Percentiles rank a stretch among this genome's conserved stretches.
phyloP scores from a whole-genome alignment of 352 stramenopile genomes.

The Pythium aphanidermatum region DNA sequence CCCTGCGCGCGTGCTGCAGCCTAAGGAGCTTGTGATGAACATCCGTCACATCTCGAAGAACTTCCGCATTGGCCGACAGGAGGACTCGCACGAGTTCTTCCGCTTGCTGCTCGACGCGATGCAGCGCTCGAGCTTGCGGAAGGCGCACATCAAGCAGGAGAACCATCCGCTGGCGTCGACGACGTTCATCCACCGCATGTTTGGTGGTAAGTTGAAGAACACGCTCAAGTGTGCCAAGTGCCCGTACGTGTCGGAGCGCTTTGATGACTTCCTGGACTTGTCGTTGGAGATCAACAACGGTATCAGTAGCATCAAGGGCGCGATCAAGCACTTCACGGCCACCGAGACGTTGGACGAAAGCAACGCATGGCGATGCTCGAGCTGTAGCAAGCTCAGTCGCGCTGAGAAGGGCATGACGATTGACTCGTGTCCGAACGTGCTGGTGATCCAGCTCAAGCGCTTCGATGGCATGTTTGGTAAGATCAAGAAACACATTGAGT shows the following conservation, averaged over 20 bases:
- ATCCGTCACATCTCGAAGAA: slow-evolving; percentile 77
- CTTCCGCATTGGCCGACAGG: slow-evolving; percentile 85
- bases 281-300: slow-evolving; percentile 82
- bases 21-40: slow-evolving; percentile 81
- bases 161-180: slow-evolving; percentile 48
- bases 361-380: slow-evolving; percentile 86
- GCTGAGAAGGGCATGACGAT: slow-evolving; percentile 84
- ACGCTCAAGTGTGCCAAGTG: slow-evolving; percentile 84
- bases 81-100: slow-evolving; percentile 92
- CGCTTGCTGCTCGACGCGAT: slow-evolving; percentile 83
- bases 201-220: slow-evolving; percentile 79
- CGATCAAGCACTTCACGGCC: slow-evolving; percentile 78
- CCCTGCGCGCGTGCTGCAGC: slow-evolving; percentile 44
- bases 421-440: slow-evolving; percentile 71
- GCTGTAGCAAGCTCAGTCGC: slow-evolving; percentile 65
- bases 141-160: slow-evolving; percentile 68
- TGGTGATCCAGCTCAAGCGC: slow-evolving; percentile 89
- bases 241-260: slow-evolving; percentile 67
- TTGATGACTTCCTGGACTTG: slow-evolving; percentile 86
- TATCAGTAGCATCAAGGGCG: slow-evolving; percentile 64
- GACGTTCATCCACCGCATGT: slow-evolving; percentile 80
- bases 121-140: slow-evolving; percentile 68
- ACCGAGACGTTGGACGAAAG: slow-evolving; percentile 74
- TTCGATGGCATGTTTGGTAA: slow-evolving; percentile 87
- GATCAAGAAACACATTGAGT: slow-evolving; percentile 86